Base-by-base conservation (phyloP, 129 eudicot genomes). In the Ambrosia artemisiifolia region DNA sequence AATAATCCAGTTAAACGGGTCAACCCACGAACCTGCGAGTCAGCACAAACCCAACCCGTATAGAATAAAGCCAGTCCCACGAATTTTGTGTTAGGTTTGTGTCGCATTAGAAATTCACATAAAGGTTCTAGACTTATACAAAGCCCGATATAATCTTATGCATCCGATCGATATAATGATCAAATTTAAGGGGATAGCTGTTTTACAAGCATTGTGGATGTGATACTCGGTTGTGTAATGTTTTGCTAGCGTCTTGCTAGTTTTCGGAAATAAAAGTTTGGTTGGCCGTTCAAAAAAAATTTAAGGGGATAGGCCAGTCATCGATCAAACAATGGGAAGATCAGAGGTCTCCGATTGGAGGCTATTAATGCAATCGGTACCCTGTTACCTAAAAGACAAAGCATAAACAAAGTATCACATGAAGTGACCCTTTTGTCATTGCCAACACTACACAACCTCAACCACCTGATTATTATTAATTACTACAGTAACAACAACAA, bases 401-500 rank as follows among this genome's bases (percentile, higher is more conserved):
- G 44, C 9, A 40, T 7, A 40, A 10, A 63, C 71, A 35, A 63
- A 24, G 38, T 24, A 63, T 62, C 38, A 49, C 71, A 71, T 38
- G 66, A 38, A 55, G 33, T 62, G 35, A 17, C 59, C n/a, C 55
- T 33, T 59, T 73, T 60, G 49, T 33, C 24, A 47, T 30, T 30
- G 34, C 77, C 62, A 46, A 61, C 19, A 32, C 33, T 47, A 13
- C 62, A 49, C 47, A 69, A 11, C 17, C 69, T 30, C 69, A 46
- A 60, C 69, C 69, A 72, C 77, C 60, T 60, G 33, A 59, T 38
- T 28, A 55, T 71, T 40, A 65, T 43, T 38, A 24, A 57, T 71
- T 40, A 65, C 33, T 42, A 42, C 40, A 72, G 32, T 18, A 40
- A 28, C 40, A 40, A 38, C 40, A 40, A 38, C 35, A 54, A 17